phyloP scores from a whole-genome alignment of 352 stramenopile species.

The Globisporangium polare region DNA sequence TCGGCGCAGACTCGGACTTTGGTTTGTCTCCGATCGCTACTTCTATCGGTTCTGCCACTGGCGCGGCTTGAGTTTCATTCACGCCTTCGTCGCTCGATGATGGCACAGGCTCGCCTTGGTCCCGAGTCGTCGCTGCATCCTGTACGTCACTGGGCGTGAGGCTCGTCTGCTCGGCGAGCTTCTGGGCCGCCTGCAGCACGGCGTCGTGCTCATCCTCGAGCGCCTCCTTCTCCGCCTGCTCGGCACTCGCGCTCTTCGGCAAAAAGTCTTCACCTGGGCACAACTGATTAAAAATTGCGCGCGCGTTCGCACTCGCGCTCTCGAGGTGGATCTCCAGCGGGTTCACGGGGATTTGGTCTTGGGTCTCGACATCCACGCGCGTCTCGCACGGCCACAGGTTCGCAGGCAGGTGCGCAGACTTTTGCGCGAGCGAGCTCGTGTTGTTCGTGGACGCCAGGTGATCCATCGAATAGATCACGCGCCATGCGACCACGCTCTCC shows the following conservation, averaged over 20 bases:
- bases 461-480: conserved; percentile 62
- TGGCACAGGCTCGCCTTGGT: not conserved
- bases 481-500: conserved; percentile 41
- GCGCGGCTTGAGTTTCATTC: not conserved
- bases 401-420: conserved; percentile 26
- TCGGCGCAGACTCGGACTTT: not conserved
- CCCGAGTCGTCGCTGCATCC: not conserved
- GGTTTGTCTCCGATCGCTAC: not conserved
- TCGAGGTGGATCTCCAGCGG: conserved; percentile 63
- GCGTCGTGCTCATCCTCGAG: conserved; percentile 58
- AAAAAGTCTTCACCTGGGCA: conserved; percentile 60
- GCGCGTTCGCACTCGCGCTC: conserved; percentile 53
- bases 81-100: not conserved
- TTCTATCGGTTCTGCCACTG: no score
- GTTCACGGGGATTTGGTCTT: conserved; percentile 9
- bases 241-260: conserved; percentile 53
- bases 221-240: conserved; percentile 49
- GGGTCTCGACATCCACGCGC: conserved; percentile 9
- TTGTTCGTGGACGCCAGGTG: conserved; percentile 25
- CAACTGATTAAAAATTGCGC: conserved; percentile 51
- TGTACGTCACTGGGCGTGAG: not conserved
- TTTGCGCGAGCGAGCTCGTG: conserved; percentile 10
- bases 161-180: conserved; percentile 23
- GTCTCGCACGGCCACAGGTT: conserved; percentile 58
- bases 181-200: conserved; percentile 57